A percentile compares a stretch with the other conserved stretches of the same genome.
These are phyloP conservation scores for Blumeria graminis DNA, from an alignment of 2,329 filamentous ascomycete species.

Conservation along the genomic window DNA sequence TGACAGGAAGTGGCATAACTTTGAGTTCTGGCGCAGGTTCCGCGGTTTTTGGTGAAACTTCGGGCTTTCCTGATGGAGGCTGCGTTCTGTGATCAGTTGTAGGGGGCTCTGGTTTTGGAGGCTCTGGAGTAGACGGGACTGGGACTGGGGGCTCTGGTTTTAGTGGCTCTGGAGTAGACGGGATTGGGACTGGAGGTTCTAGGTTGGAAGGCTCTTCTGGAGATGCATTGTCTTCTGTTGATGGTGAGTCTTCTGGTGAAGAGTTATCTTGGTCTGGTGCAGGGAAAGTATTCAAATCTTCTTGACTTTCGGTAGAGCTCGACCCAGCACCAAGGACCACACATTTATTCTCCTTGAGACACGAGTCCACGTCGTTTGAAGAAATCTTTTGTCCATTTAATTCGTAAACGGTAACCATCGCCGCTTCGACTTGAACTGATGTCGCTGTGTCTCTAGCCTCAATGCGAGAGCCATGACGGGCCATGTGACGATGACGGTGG, in stretches of 20 bases:
- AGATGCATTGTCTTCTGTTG: no score
- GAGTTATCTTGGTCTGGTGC: no score
- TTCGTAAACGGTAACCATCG: slow-evolving; percentile 46
- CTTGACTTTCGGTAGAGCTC: no score
- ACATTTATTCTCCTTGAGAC: slow-evolving; percentile 48
- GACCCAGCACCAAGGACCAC: slow-evolving; percentile 30
- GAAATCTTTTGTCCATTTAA: slow-evolving; percentile 38
- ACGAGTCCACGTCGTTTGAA: slow-evolving; percentile 40
- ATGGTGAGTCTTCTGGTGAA: no score
- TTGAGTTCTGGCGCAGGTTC: not conserved
- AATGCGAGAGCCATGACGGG: slow-evolving; percentile 25
- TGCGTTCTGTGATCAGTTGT: no score
- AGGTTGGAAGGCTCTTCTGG: no score
- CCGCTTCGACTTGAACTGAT: slow-evolving; percentile 25
- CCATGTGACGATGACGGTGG: slow-evolving; percentile 33
- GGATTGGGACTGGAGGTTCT: no score
- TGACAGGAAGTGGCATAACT: not conserved
- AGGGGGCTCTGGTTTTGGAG: no score
- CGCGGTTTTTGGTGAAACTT: not conserved
- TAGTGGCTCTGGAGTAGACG: no score
- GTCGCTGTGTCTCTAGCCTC: slow-evolving; percentile 20
- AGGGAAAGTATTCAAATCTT: no score
- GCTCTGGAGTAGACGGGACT: no score
- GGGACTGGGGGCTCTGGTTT: no score
- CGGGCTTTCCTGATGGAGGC: not conserved